Evolutionary conservation across 2,329 filamentous ascomycete species (phyloP).

Genomic region (Venturia aucupariae): DNA sequence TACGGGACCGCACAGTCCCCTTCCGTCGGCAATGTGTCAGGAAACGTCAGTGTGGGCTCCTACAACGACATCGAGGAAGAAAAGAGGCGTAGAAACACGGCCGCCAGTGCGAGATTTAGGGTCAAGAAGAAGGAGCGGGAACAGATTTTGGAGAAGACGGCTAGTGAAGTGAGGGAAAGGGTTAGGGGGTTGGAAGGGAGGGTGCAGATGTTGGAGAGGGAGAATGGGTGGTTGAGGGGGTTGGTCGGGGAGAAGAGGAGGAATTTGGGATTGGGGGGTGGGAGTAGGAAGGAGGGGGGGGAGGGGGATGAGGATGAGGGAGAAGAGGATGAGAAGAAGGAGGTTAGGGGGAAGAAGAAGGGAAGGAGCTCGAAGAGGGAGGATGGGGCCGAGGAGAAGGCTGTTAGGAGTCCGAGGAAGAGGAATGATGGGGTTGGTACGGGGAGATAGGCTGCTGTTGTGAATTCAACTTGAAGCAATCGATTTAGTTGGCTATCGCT

Average conservation of each 20-base stretch:
- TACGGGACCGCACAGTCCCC: not conserved
- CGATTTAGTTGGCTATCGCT: no score
- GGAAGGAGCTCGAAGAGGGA: not conserved
- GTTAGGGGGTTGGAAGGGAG: constrained; percentile 35
- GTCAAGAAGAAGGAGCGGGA: constrained; percentile 48
- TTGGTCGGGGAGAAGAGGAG: constrained; percentile 35
- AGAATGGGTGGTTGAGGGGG: constrained; percentile 44
- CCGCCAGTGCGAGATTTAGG: constrained; percentile 42
- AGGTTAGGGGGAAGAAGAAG: constrained; percentile 2
- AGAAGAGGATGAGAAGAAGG: not conserved
- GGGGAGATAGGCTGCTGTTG: not conserved
- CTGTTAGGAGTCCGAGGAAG: constrained; percentile 8
- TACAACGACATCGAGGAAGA: constrained; percentile 36
- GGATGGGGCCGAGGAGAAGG: not conserved
- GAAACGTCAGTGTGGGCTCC: constrained; percentile 34
- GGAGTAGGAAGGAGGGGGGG: not conserved
- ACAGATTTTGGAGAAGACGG: constrained; percentile 41
- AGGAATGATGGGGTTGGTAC: constrained; percentile 13
- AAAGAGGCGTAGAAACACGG: constrained; percentile 45
- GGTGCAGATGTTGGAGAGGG: constrained; percentile 41
- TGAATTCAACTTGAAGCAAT: no score
- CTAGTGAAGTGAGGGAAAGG: constrained; percentile 42
- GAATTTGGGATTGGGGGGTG: constrained; percentile 17
- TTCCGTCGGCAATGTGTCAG: constrained; percentile 17
- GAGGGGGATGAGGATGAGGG: not conserved